phyloP scores from a whole-genome alignment of 495 filamentous ascomycete species.

The Tuber microsphaerosporum region DNA sequence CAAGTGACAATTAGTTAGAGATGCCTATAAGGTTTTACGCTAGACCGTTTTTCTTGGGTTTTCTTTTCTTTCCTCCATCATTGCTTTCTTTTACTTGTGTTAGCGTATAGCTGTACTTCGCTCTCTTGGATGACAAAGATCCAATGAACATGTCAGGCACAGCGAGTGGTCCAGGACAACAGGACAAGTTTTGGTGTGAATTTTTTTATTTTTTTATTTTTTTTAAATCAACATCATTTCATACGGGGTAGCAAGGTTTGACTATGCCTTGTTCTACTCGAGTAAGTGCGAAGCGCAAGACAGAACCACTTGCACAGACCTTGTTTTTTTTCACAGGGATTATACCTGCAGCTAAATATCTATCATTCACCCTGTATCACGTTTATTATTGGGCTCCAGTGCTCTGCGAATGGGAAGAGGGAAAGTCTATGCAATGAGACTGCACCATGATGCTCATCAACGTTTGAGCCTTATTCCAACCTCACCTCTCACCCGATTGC shows the following conservation, averaged over 20 bases:
- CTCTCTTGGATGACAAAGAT: no score
- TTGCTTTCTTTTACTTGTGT: neutral
- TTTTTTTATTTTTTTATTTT: no score
- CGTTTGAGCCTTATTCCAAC: slow-evolving; percentile 2
- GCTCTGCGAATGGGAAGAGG: neutral
- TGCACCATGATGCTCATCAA: slow-evolving; percentile 1
- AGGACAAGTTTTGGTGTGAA: no score
- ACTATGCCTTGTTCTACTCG: neutral
- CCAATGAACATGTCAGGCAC: no score
- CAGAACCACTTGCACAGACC: neutral
- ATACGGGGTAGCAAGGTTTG: no score
- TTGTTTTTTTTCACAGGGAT: neutral
- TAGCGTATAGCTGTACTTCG: neutral
- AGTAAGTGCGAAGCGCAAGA: neutral
- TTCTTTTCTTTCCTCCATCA: neutral
- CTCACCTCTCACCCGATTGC: neutral
- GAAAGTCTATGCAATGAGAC: neutral
- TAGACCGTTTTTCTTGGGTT: neutral
- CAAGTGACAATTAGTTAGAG: neutral
- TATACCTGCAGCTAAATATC: neutral
- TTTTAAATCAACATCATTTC: no score
- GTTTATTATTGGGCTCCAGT: neutral
- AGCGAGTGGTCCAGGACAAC: no score
- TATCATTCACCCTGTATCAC: neutral
- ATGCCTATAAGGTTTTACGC: neutral